Conservation (phyloP, 2,329 filamentous ascomycete species). For the Aspergillus melleus region DNA sequence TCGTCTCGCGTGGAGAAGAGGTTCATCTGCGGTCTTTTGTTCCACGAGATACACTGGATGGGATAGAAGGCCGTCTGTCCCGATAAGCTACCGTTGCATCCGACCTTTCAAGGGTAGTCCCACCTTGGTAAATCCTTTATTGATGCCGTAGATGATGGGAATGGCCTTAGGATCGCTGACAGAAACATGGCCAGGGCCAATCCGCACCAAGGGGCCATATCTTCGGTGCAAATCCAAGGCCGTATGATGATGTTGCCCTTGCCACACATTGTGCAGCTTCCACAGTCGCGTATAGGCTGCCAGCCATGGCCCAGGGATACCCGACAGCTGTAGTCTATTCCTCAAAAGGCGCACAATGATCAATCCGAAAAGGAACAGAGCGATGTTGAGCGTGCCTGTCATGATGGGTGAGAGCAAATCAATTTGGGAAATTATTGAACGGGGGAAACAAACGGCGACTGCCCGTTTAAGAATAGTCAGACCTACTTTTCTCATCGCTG, state of each 20-base stretch:
- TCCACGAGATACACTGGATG: conserved; percentile 22
- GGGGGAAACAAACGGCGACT: too few species aligned
- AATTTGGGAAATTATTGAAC: not conserved
- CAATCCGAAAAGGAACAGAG: not conserved
- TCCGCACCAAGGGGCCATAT: not conserved
- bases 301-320: not conserved
- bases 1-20: conserved; percentile 25
- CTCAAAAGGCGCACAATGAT: not conserved
- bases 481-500: not conserved
- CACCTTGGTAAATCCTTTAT: not conserved
- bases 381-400: not conserved
- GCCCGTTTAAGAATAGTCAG: too few species aligned
- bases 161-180: not conserved
- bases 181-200: not conserved
- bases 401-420: not conserved
- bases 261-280: conserved; percentile 21
- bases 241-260: conserved; percentile 15
- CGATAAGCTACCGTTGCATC: not conserved
- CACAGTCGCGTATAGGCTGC: conserved; percentile 15
- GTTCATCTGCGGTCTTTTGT: conserved; percentile 22
- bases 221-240: conserved; percentile 1
- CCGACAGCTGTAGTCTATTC: not conserved
- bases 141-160: not conserved
- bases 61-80: conserved; percentile 17
- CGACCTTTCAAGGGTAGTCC: not conserved